phyloP scores from a whole-genome alignment of 192 early-diverging fungal species.

The Coemansia sp. region DNA sequence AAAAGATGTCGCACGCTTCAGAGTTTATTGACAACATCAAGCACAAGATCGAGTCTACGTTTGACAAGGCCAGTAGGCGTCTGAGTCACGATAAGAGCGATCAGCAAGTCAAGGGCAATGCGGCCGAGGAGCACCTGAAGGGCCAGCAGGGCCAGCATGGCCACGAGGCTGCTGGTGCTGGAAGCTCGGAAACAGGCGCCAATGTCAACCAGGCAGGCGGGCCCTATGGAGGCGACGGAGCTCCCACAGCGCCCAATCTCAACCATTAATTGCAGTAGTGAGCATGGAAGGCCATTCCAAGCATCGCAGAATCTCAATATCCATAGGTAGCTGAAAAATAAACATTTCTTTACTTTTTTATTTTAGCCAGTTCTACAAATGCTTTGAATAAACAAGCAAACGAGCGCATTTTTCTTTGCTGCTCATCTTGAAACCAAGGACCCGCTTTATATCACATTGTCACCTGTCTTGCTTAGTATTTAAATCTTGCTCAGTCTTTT shows the following conservation, averaged over 20 bases:
- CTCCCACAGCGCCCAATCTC: too few relatives aligned
- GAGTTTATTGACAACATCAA: slow-evolving; percentile 42
- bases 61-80: slow-evolving; percentile 41
- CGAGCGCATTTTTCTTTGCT: not conserved
- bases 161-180: slow-evolving; percentile 5
- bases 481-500: not conserved
- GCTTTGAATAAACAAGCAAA: slow-evolving; percentile 11
- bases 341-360: not conserved
- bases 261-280: too few relatives aligned
- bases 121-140: slow-evolving; percentile 1
- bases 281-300: too few relatives aligned
- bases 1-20: slow-evolving; percentile 11
- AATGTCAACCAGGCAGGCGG: slow-evolving; percentile 2
- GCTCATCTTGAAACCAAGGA: too few relatives aligned
- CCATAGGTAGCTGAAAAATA: too few relatives aligned
- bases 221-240: too few relatives aligned
- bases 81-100: slow-evolving; percentile 32
- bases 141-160: slow-evolving; percentile 21
- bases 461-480: not conserved
- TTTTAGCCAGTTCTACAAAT: not conserved
- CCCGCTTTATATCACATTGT: too few relatives aligned
- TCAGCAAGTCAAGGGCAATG: slow-evolving; percentile 10
- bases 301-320: too few relatives aligned
- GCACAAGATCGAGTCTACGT: slow-evolving; percentile 39
- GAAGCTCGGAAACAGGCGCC: not conserved